A percentile compares a stretch with the other conserved stretches of the same genome.
Conservation (phyloP, 2,329 filamentous ascomycete species). For the Colletotrichum sp. region DNA sequence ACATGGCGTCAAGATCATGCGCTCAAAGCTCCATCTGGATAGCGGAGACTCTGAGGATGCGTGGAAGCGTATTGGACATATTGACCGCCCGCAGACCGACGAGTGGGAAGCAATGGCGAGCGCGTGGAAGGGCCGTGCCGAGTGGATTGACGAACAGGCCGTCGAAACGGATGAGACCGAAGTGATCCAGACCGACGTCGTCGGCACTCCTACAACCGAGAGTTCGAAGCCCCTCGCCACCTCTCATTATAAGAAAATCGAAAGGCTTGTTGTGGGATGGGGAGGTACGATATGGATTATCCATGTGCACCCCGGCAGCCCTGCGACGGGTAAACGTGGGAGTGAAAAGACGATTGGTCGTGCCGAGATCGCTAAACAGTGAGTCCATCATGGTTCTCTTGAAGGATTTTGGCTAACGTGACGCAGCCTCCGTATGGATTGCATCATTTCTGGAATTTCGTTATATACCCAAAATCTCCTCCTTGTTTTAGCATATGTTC, state of each 20-base stretch:
- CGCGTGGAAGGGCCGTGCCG: slow-evolving; percentile 89
- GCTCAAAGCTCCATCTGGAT: slow-evolving; percentile 83
- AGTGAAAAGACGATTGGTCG: slow-evolving; percentile 76
- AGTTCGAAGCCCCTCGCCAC: slow-evolving; percentile 54
- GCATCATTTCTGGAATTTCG: slow-evolving; percentile 95
- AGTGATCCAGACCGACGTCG: slow-evolving; percentile 34
- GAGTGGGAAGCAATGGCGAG: slow-evolving; percentile 96
- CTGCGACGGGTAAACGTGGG: slow-evolving; percentile 68
- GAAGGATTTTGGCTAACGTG: slow-evolving; percentile 27
- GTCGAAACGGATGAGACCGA: slow-evolving; percentile 75
- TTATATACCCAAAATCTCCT: slow-evolving; percentile 93
- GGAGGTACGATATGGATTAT: slow-evolving; percentile 96
- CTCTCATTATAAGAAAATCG: slow-evolving; percentile 57
- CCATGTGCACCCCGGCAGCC: slow-evolving; percentile 81
- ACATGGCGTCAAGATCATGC: slow-evolving; percentile 97
- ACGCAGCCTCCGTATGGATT: slow-evolving; percentile 86
- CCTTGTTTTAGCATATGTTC: slow-evolving; percentile 89
- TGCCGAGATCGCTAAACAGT: slow-evolving; percentile 93
- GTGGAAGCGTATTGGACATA: slow-evolving; percentile 94
- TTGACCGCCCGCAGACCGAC: slow-evolving; percentile 84
- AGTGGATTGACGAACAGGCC: slow-evolving; percentile 89
- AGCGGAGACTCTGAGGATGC: slow-evolving; percentile 78
- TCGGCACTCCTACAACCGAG: slow-evolving; percentile 48
- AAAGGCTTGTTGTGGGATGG: slow-evolving; percentile 93
- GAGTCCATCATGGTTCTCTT: slow-evolving; percentile 40